These are phyloP conservation scores for Clitopilus hobsonii DNA, from an alignment of 768 basidiomycete species.

Conservation along the genomic window DNA sequence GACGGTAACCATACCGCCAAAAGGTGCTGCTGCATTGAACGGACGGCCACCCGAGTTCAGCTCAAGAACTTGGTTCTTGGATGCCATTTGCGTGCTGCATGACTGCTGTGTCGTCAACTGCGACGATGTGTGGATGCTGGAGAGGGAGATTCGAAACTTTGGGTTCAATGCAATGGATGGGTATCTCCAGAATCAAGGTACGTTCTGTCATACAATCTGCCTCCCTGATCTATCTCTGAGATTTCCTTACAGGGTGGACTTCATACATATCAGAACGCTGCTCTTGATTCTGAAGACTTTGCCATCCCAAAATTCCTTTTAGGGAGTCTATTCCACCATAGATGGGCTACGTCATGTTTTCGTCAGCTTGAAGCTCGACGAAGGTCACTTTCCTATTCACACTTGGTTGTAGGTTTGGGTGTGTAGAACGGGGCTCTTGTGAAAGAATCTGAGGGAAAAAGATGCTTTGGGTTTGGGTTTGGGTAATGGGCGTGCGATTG, in stretches of 20 bases:
- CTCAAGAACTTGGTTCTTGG: conserved; percentile 44
- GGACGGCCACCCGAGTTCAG: conserved; percentile 32
- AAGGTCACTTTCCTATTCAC: no score
- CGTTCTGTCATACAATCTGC: neutral
- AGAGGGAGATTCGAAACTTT: conserved; percentile 40
- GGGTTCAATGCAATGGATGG: conserved; percentile 47
- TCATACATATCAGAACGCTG: conserved; percentile 26
- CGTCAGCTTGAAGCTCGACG: no score
- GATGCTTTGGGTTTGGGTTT: no score
- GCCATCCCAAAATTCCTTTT: neutral
- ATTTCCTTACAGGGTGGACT: conserved; percentile 23
- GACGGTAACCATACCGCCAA: conserved; percentile 32
- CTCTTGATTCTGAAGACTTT: conserved; percentile 16
- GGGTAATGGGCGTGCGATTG: no score
- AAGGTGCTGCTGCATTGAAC: conserved; percentile 13
- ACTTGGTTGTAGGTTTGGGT: neutral
- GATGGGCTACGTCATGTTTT: neutral
- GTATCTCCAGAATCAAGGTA: conserved; percentile 42
- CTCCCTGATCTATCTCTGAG: neutral
- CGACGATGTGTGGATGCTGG: conserved; percentile 43
- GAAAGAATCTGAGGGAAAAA: no score
- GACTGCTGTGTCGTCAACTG: conserved; percentile 44
- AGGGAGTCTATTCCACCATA: neutral
- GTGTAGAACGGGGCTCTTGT: neutral
- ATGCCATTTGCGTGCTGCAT: conserved; percentile 40